These are phyloP conservation scores for Aspergillus sp. DNA, from an alignment of 2,329 filamentous ascomycete species.

Conservation along the genomic window DNA sequence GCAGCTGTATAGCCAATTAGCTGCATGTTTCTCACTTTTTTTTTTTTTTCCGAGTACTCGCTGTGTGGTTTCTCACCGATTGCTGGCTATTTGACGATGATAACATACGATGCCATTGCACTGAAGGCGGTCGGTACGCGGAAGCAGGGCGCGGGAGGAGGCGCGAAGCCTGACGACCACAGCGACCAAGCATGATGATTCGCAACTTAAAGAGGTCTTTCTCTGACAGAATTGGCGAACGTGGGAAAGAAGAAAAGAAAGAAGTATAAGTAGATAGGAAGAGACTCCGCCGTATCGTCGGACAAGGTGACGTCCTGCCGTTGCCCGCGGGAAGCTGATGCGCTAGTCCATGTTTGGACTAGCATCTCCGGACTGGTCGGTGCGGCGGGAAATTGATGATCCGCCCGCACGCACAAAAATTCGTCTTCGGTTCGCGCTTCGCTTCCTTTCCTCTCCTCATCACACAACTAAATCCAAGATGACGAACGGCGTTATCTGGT, in stretches of 20 bases:
- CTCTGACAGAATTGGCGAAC: conserved; percentile 6
- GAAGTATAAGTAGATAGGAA: conserved; percentile 16
- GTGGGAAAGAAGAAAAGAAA: conserved; percentile 11
- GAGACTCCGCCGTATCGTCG: conserved; percentile 20
- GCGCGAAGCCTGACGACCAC: conserved; percentile 34
- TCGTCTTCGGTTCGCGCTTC: background rate
- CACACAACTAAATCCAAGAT: conserved; percentile 45
- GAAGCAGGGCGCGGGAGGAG: conserved; percentile 31
- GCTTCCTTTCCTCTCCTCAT: conserved; percentile 28
- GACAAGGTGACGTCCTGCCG: conserved; percentile 21
- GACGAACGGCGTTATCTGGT: conserved; percentile 38
- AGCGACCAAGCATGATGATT: conserved; percentile 34
- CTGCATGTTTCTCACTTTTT: background rate
- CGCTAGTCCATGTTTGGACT: conserved; percentile 24
- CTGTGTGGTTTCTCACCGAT: conserved; percentile 28
- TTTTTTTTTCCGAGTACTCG: background rate
- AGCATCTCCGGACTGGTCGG: conserved; percentile 18
- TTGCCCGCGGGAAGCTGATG: conserved; percentile 39
- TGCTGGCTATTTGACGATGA: conserved; percentile 43
- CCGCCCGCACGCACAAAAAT: conserved; percentile 11
- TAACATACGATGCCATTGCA: conserved; percentile 37
- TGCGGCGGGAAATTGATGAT: conserved; percentile 6
- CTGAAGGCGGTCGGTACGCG: conserved; percentile 19
- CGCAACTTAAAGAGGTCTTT: conserved; percentile 28
- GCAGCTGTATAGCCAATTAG: conserved; percentile 57